These are phyloP conservation scores for Corchorus olitorius DNA, from an alignment of 345 rosid species.

Conservation along the genomic window DNA sequence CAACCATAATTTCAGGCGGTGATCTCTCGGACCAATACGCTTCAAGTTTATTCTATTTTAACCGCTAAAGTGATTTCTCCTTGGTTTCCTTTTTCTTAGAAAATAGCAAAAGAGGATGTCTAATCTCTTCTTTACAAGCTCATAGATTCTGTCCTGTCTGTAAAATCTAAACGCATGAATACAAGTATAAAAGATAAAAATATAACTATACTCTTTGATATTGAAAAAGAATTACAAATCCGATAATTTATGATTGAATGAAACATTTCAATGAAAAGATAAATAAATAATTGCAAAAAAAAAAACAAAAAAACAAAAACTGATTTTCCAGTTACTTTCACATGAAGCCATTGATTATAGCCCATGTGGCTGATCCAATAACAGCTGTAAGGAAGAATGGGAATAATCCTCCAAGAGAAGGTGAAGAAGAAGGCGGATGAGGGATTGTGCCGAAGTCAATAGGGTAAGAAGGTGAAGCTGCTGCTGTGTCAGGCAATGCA, in stretches of 20 bases:
- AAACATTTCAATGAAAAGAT: not conserved
- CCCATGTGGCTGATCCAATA: constrained; percentile 43
- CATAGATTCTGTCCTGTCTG: not conserved
- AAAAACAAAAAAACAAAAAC: not conserved
- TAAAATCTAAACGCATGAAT: not conserved
- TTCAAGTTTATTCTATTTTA: not conserved
- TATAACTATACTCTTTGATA: not conserved
- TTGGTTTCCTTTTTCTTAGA: not conserved
- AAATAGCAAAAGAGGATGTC: not conserved
- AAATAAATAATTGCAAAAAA: not conserved
- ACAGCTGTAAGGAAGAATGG: constrained; percentile 36
- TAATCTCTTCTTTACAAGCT: not conserved
- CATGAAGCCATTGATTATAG: constrained; percentile 38
- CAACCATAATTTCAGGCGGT: constrained; percentile 8
- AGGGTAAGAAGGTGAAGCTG: constrained; percentile 65
- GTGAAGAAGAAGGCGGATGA: constrained; percentile 50
- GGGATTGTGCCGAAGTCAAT: constrained; percentile 80
- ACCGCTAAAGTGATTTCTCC: not conserved
- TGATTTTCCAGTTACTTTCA: constrained; percentile 23
- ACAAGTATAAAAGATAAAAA: not conserved
- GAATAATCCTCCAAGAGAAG: constrained; percentile 24
- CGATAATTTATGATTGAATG: not conserved
- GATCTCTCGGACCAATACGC: not conserved
- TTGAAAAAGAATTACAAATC: constrained; percentile 1
- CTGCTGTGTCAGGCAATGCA: constrained; percentile 51